Conservation (phyloP, 176 grass and related monocot species). For the Avena eriantha region DNA sequence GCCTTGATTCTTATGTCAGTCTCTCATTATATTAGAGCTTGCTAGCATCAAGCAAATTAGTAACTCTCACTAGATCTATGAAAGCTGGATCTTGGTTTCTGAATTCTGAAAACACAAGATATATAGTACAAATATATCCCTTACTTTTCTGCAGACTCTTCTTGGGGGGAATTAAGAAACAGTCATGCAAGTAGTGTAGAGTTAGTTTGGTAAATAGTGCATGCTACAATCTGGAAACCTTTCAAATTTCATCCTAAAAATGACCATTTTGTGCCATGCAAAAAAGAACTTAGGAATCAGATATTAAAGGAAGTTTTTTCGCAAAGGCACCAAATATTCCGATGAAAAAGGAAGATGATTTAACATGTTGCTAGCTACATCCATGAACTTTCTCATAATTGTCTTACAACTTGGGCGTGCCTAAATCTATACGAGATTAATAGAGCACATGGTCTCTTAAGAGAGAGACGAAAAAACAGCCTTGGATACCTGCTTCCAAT, state of each 20-base stretch:
- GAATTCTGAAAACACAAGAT: background rate
- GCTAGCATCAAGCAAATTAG: background rate
- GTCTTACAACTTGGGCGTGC: background rate
- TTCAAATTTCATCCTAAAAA: background rate
- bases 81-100: background rate
- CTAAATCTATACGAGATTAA: background rate
- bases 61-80: background rate
- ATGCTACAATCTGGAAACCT: background rate
- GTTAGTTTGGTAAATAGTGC: background rate
- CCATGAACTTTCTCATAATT: background rate
- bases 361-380: background rate
- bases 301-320: background rate
- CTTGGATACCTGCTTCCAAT: constrained; percentile 86
- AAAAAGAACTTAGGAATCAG: background rate
- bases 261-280: background rate
- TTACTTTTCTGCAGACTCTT: background rate
- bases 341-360: background rate
- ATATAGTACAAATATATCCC: background rate
- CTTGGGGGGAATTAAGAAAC: background rate
- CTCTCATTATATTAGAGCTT: background rate
- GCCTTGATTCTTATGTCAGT: background rate
- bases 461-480: background rate
- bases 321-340: background rate
- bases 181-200: background rate
- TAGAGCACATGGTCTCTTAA: background rate